These are phyloP conservation scores for Gastrodia elata DNA, from an alignment of 106 monocot species.

Conservation along the genomic window DNA sequence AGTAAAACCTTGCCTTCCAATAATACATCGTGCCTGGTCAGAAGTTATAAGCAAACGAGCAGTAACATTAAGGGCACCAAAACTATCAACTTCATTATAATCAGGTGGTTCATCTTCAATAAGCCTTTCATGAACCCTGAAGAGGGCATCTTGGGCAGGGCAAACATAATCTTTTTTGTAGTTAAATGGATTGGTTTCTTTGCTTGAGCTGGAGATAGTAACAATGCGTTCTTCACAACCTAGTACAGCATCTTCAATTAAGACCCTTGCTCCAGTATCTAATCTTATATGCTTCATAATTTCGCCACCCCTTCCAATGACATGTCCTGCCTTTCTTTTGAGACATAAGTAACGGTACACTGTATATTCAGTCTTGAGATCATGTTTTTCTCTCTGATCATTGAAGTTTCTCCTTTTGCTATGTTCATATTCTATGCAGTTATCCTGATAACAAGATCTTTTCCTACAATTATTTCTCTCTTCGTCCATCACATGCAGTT, in stretches of 20 bases:
- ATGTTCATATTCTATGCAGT: conserved; percentile 25
- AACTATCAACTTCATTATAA: conserved; percentile 21
- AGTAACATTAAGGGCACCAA: conserved; percentile 17
- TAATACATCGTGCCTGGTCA: conserved; percentile 52
- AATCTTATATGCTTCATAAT: conserved; percentile 46
- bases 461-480: conserved; percentile 1
- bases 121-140: conserved; percentile 45
- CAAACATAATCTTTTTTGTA: conserved; percentile 37
- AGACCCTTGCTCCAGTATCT: conserved; percentile 40
- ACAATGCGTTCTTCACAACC: conserved; percentile 53
- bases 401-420: conserved; percentile 46
- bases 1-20: conserved; percentile 34
- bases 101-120: conserved; percentile 17
- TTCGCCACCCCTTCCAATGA: conserved; percentile 61
- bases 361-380: conserved; percentile 30
- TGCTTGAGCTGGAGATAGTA: conserved; percentile 40
- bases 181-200: conserved; percentile 24
- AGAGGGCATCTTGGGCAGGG: conserved; percentile 61
- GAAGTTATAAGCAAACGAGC: conserved; percentile 49
- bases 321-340: conserved; percentile 32
- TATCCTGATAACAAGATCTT: neutral
- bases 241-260: conserved; percentile 35
- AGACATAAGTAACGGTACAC: conserved; percentile 58
- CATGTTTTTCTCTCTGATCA: conserved; percentile 28
- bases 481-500: neutral